Base-by-base conservation (phyloP, 2,329 filamentous ascomycete species). In the Lecanicillium sp. region DNA sequence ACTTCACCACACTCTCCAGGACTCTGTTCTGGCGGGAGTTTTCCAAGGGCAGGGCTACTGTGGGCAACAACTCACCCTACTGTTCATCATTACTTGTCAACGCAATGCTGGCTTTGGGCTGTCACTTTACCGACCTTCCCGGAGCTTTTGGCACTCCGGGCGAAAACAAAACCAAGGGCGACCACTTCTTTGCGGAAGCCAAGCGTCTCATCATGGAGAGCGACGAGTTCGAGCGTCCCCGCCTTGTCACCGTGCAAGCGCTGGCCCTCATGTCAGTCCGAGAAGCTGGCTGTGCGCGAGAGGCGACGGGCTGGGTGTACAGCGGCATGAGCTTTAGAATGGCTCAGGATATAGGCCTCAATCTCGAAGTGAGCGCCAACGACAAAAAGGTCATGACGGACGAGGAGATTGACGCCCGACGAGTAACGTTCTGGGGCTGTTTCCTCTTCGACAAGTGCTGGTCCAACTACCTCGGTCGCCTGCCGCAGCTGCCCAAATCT, bases 391-490 rank as follows among this genome's bases (percentile, higher is more conserved):
- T 72, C 23, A 75, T 91, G 55, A 81, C 83, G 52, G 88, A 95
- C 50, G 78, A 86, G 39, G 91, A 96, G 64, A 79, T 94, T 32
- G 93, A 98, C 67, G 90, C 90, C 3, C 77, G 93, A 32, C 78
- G 87, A 45, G 84, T 97, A 35, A 97, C 93, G 0, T 97, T 96
- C 61, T 97, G 93, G 93, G 93, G 93, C 6, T 96, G 90, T 63
- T 97, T 93, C 65, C 69, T 95, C n/a, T 95, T 97, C 63, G 93
- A 98, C 71, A 97, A 96, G 75, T 95, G 89, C 65, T 97, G 91
- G 90, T 95, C 90, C 42, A 97, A 96, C 63, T 97, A 97, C 58
- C 78, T 97, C 21, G 91, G 93, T 40, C 84, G 93, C 36, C 74
- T 96, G 52, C 91, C 93, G 10, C 91, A 96, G 64, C 72, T 97